A percentile compares a stretch with the other conserved stretches of the same genome.
These are phyloP conservation scores for Leccinum broughii DNA, from an alignment of 768 basidiomycete species.

Conservation along the genomic window DNA sequence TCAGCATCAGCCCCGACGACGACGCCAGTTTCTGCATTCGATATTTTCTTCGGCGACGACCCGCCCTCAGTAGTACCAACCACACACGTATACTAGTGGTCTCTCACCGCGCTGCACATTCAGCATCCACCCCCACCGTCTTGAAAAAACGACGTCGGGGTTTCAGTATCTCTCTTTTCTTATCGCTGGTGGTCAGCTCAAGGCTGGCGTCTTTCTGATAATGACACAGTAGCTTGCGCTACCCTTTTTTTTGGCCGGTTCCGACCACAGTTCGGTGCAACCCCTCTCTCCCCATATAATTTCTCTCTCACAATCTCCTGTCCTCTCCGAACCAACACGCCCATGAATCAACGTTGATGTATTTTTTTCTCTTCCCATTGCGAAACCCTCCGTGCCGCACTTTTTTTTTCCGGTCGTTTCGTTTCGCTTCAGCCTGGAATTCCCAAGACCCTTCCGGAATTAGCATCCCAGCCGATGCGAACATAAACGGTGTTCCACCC, in stretches of 20 bases:
- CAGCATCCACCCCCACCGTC: conserved; percentile 25
- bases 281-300: conserved; percentile 28
- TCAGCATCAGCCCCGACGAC: conserved; percentile 75
- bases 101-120: conserved; percentile 28
- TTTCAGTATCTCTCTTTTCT: conserved; percentile 19
- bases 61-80: conserved; percentile 34
- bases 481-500: conserved; percentile 46
- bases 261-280: conserved; percentile 14
- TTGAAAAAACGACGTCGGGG: conserved; percentile 28
- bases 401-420: conserved; percentile 10
- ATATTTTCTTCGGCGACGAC: conserved; percentile 40
- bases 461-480: conserved; percentile 63
- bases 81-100: conserved; percentile 28
- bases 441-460: conserved; percentile 77
- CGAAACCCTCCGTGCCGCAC: conserved; percentile 10
- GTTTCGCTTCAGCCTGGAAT: conserved; percentile 68
- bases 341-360: conserved; percentile 45
- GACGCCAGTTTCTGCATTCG: conserved; percentile 50
- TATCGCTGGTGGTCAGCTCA: conserved; percentile 33
- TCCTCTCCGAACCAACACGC: conserved; percentile 29
- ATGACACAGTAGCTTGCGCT: conserved; percentile 12
- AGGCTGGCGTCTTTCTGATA: conserved; percentile 32
- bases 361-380: conserved; percentile 37
- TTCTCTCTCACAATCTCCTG: conserved; percentile 8
- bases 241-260: conserved; percentile 14